Base-by-base conservation (phyloP, 208 protist genomes). In the Trypanosoma lewisi region DNA sequence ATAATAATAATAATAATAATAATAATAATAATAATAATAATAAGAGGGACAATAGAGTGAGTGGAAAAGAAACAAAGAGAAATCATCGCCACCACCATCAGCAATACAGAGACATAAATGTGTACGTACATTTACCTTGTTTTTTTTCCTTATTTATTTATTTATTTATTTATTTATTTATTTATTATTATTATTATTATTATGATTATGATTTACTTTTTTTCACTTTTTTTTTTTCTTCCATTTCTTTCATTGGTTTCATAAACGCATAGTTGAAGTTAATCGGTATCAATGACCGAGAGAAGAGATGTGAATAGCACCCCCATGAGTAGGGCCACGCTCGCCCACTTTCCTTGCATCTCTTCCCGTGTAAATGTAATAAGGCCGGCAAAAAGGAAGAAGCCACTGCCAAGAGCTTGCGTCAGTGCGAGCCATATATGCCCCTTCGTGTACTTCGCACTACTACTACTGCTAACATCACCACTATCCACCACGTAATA, bases 301-400 rank as follows among this genome's bases (percentile, higher is more conserved):
- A 91, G 37, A 0, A 77, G 11, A 25, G 63, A 42, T 0, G 80
- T 77, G 36, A 82, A 39, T 2, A 41, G 47, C 14, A 81, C 81
- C 23, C 85, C 85, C 5, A 63, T 1, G 2, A 87, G 48, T 37
- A 93, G 42, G 0, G 76, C 49, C 0, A 74, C 51, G 33, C 48
- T 70, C 4, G 77, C 64, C 1, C 56, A 33, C 0, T 60, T 3
- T 7, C 83, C 80, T 42, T 62, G 64, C 36, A 82, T n/a, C n/a
- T 85, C 75, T 68, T 93, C 87, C 9, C 73, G 54, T 4, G 60
- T 36, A 30, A 93, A 41, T 17, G 80, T 67, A 11, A 56, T 73
- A 0, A 90, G 56, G 0, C 68, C 78, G 9, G 87, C 76, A 58
- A 82, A 90, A 3, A 93, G 63, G 36, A 90, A 93, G 1, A 82